A percentile compares a stretch with the other conserved stretches of the same genome.
These are phyloP conservation scores for Apostasia ramifera DNA, from an alignment of 106 monocot genomes.

Conservation along the genomic window DNA sequence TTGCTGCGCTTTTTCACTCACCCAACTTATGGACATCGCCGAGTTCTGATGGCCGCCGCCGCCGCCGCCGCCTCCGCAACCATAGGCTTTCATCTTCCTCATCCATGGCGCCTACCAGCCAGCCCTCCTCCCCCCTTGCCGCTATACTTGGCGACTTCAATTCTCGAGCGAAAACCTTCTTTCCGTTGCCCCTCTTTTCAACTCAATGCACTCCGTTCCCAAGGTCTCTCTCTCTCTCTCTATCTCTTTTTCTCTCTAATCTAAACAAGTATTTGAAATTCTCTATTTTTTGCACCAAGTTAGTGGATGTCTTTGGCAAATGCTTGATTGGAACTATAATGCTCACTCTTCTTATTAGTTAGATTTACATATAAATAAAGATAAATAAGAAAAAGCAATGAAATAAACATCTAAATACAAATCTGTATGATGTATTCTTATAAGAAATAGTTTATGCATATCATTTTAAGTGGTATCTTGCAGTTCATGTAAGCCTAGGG, in stretches of 20 bases:
- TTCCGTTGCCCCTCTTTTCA: background rate
- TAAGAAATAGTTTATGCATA: background rate
- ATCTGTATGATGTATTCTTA: background rate
- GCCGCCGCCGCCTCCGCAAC: background rate
- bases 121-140: background rate
- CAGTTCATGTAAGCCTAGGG: background rate
- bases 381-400: background rate
- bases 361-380: too few species aligned
- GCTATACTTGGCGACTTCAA: background rate
- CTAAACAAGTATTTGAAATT: background rate
- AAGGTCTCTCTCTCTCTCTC: conserved; percentile 1
- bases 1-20: background rate
- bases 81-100: background rate
- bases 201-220: background rate
- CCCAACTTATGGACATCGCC: background rate
- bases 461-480: background rate
- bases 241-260: too few species aligned
- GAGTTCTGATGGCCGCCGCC: background rate
- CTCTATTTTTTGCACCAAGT: too few species aligned
- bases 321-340: background rate
- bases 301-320: background rate
- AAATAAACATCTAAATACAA: background rate
- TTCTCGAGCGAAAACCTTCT: background rate
- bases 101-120: background rate
- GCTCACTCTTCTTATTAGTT: background rate